Base-by-base conservation (phyloP, 2,329 filamentous ascomycete genomes). In the Fusarium denticulatum region DNA sequence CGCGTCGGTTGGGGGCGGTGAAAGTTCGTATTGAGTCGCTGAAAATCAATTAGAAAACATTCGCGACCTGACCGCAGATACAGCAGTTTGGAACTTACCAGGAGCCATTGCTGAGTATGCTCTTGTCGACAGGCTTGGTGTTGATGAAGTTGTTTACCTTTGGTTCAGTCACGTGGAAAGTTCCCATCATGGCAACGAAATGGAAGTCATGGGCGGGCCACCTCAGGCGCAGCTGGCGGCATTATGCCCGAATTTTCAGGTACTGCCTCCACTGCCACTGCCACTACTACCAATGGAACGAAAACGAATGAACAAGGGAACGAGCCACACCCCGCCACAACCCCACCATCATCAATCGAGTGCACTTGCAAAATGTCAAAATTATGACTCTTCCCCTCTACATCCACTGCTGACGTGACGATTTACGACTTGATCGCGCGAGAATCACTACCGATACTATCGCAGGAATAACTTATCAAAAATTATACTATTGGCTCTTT, bases 21-120 rank as follows among this genome's bases (percentile, higher is more conserved):
- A 88, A 79, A 98, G 89, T 83, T 96, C 93, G 84, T 94, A 95
- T 87, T 97, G 94, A 74, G 91, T 87, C 82, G 88, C 89, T 91
- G 71, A 45, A 36, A 20, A 22, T 26, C 24, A 34, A 67, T 82
- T 64, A 80, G 74, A 22, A 60, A 64, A 18, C 5, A 42, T 32
- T 59, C 56, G 13, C 26, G 36, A 32, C 7, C 8, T 11, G 16
- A 53, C 22, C 16, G 20, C 14, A 14, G 15, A 37, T 30, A 46
- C 28, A 20, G 16, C 6, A 20, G 43, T 37, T 43, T 34, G 56
- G 26, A 39, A 71, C 82, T 66, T 77, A 85, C 84, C 82, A 74
- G 84, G 84, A 77, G 84, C 84, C 84, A 85, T 85, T 56, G 60
- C 69, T 60, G 69, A 64, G 66, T 72, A 62, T 59, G 66, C 66